These are phyloP conservation scores for Drosera spatulata DNA, from an alignment of 179 eudicot species.

Conservation along the genomic window DNA sequence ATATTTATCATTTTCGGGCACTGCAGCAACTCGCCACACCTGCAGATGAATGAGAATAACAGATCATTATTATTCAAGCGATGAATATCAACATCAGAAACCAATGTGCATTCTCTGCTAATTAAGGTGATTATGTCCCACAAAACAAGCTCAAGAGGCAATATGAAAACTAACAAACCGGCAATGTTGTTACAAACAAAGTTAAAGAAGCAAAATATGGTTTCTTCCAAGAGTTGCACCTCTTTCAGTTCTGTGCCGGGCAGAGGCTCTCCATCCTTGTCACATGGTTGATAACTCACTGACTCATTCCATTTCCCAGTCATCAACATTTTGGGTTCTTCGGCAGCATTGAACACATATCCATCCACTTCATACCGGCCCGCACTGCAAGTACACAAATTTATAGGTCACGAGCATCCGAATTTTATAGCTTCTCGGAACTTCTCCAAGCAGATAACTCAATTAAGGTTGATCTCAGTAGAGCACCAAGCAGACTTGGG, in stretches of 20 bases:
- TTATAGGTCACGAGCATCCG: not conserved
- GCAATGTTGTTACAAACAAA: no score
- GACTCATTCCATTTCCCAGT: constrained; percentile 95
- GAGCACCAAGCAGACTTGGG: no score
- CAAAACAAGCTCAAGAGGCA: no score
- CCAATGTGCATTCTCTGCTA: no score
- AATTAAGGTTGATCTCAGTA: no score
- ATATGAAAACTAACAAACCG: no score
- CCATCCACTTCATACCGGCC: constrained; percentile 99
- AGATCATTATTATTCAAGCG: no score
- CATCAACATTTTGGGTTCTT: constrained; percentile 93
- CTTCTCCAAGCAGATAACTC: no score
- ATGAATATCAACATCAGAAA: no score
- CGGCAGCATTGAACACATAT: constrained; percentile 83
- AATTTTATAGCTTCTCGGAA: no score
- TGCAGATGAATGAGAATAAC: constrained; percentile 15
- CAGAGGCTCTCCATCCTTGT: constrained; percentile 88
- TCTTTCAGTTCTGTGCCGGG: constrained; percentile 87
- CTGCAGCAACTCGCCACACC: constrained; percentile 88
- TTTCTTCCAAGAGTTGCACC: constrained; percentile 26
- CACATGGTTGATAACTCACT: constrained; percentile 92
- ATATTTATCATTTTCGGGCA: constrained; percentile 75
- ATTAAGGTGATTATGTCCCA: no score
- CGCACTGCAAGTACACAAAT: constrained; percentile 40
- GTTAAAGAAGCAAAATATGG: no score